These are phyloP conservation scores for Digitaria exilis DNA, from an alignment of 202 grass and related monocot genomes.

Conservation along the genomic window DNA sequence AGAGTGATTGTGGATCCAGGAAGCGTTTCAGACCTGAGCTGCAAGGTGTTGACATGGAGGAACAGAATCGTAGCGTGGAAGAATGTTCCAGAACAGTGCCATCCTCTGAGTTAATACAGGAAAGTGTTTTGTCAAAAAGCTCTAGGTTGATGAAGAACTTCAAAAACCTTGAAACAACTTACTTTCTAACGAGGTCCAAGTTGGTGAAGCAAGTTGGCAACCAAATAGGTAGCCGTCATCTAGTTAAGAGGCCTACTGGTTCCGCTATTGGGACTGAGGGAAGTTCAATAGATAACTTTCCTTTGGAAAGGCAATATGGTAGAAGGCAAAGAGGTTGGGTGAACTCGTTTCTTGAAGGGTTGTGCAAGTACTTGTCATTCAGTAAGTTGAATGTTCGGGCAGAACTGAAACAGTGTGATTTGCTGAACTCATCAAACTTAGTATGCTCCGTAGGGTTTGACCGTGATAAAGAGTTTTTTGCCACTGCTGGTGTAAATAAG, in stretches of 20 bases:
- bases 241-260: slow-evolving; percentile 46
- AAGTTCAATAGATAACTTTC: slow-evolving; percentile 87
- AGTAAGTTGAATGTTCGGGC: slow-evolving; percentile 85
- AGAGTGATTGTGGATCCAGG: slow-evolving; percentile 62
- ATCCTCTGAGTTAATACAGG: slow-evolving; percentile 54
- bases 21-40: slow-evolving; percentile 74
- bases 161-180: slow-evolving; percentile 89
- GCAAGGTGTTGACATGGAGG: slow-evolving; percentile 50
- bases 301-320: slow-evolving; percentile 55
- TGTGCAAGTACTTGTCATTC: slow-evolving; percentile 90
- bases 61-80: slow-evolving; percentile 48
- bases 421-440: slow-evolving; percentile 92
- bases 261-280: slow-evolving; percentile 60
- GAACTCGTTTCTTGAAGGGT: slow-evolving; percentile 89
- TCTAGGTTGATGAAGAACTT: slow-evolving; percentile 96
- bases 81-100: slow-evolving; percentile 60
- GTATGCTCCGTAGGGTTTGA: slow-evolving; percentile 97
- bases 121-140: slow-evolving; percentile 83
- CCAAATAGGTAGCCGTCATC: slow-evolving; percentile 40
- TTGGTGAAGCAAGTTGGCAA: slow-evolving; percentile 54
- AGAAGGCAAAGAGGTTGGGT: slow-evolving; percentile 71
- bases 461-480: slow-evolving; percentile 92
- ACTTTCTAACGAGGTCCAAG: slow-evolving; percentile 76
- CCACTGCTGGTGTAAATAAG: slow-evolving; percentile 98
- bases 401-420: slow-evolving; percentile 89